Base-by-base conservation (phyloP, 2,329 filamentous ascomycete species). In the Fusarium sp. region DNA sequence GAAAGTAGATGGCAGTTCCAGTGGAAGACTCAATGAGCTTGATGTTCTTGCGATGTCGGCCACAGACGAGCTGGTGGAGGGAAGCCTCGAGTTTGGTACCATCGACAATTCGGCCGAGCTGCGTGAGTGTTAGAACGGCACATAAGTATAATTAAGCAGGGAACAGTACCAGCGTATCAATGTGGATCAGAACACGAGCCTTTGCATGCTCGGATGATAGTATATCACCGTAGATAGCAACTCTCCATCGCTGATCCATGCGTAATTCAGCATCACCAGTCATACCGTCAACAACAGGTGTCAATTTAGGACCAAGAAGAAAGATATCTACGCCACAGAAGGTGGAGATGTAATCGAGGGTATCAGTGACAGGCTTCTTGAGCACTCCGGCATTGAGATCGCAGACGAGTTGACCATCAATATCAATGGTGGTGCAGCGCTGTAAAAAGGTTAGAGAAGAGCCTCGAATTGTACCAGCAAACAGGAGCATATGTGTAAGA, bases 241-340 rank as follows among this genome's bases (percentile, higher is more conserved):
- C 92, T 79, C 95, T 91, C 86, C 97, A 95, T 76, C 95, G 91
- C 82, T 96, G 93, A 81, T 98, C 95, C 77, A 94, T 92, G 75
- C 93, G 93, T 78, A 96, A 91, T 78, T 96, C 91, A 41, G 91
- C 90, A 78, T 94, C 93, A 73, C 93, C 94, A 50, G 93, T 93
- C 71, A 93, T 86, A 44, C 91, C 88, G 62, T 92, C 91, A 48
- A 92, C 91, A 75, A 97, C 91, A 18, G 93, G 92, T 33, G 92
- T 91, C 72, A 95, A 88, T 82, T 97, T 97, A 8, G 96, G 95
- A 64, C 95, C 95, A 56, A 99, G 89, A 54, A 99, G 87, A 83
- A 99, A 99, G 76, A 99, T 97, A 82, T 99, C 96, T 60, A 97
- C 95, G 57, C 96, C 96, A 70, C 95, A 98, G 79, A 93, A 97